phyloP scores from a whole-genome alignment of 208 protist species.

The Crithidia mellificae region DNA sequence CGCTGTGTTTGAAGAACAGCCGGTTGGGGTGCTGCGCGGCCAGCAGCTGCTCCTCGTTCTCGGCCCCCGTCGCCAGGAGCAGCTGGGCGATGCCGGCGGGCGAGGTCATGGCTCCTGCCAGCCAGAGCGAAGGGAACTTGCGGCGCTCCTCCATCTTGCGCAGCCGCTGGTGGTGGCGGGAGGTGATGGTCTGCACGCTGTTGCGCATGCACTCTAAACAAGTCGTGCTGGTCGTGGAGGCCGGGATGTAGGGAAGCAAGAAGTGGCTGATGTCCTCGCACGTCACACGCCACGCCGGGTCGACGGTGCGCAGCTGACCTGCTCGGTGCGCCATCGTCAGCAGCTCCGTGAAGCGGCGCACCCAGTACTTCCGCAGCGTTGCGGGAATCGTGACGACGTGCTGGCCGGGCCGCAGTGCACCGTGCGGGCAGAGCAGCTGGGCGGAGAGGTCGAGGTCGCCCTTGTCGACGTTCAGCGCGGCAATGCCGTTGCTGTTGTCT shows the following conservation, averaged over 20 bases:
- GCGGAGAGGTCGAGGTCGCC: constrained; percentile 25
- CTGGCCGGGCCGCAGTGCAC: constrained; percentile 40
- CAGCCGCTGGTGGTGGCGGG: constrained; percentile 41
- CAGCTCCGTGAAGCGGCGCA: constrained; percentile 38
- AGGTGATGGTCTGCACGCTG: constrained; percentile 35
- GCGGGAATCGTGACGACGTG: constrained; percentile 45
- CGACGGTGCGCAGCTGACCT: constrained; percentile 23
- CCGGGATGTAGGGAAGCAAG: constrained; percentile 42
- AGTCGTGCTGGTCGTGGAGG: constrained; percentile 33
- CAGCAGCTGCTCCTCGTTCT: constrained; percentile 57
- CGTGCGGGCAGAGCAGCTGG: constrained; percentile 54
- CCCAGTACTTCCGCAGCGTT: constrained; percentile 55
- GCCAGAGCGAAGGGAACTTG: constrained; percentile 58
- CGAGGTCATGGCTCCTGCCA: constrained; percentile 44
- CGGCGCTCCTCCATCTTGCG: constrained; percentile 45
- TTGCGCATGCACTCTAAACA: constrained; percentile 57
- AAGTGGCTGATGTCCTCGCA: constrained; percentile 24
- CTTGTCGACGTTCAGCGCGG: constrained; percentile 12
- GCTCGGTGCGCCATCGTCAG: constrained; percentile 34
- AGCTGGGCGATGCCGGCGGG: constrained; percentile 29
- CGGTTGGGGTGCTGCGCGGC: constrained; percentile 68
- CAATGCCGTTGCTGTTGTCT: background rate
- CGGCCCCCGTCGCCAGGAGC: constrained; percentile 31
- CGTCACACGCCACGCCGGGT: constrained; percentile 27
- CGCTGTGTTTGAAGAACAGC: constrained; percentile 45